These are phyloP conservation scores for Colletotrichum sidae DNA, from an alignment of 2,329 filamentous ascomycete species.

Conservation along the genomic window DNA sequence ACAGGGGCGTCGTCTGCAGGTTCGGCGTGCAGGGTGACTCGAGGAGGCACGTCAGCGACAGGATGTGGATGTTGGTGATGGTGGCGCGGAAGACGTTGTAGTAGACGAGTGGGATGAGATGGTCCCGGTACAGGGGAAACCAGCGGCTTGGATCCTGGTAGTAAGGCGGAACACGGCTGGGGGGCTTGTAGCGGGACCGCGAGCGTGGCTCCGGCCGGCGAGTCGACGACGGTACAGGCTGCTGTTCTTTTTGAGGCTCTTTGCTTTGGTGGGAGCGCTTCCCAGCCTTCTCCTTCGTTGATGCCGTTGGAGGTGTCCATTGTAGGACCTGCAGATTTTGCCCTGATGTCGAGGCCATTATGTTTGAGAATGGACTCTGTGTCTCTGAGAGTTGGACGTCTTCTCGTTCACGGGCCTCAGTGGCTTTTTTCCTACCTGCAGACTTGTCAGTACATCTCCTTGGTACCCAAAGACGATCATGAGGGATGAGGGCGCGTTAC, in stretches of 20 bases:
- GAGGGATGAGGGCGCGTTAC: conserved; percentile 37
- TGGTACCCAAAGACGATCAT: too few relatives aligned
- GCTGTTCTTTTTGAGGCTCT: background rate
- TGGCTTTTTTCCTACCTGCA: conserved; percentile 33
- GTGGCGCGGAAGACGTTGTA: conserved; percentile 52
- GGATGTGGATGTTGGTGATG: conserved; percentile 45
- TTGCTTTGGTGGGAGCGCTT: background rate
- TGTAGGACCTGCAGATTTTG: conserved; percentile 4
- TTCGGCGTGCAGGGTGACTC: conserved; percentile 34
- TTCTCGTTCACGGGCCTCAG: background rate
- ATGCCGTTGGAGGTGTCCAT: background rate
- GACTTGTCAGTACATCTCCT: background rate
- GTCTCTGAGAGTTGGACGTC: background rate
- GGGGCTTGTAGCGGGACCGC: background rate
- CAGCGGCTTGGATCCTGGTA: background rate
- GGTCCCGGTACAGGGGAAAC: conserved; percentile 43
- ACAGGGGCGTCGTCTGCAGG: conserved; percentile 39
- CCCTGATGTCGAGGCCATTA: background rate
- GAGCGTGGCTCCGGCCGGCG: background rate
- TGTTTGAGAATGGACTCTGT: background rate
- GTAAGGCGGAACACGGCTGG: conserved; percentile 9
- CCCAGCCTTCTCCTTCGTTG: background rate
- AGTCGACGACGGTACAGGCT: background rate
- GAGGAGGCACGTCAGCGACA: conserved; percentile 42
- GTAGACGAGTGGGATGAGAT: conserved; percentile 49